Base-by-base conservation (phyloP, 192 early-diverging fungal species). In the Rhizophagus prolifer region DNA sequence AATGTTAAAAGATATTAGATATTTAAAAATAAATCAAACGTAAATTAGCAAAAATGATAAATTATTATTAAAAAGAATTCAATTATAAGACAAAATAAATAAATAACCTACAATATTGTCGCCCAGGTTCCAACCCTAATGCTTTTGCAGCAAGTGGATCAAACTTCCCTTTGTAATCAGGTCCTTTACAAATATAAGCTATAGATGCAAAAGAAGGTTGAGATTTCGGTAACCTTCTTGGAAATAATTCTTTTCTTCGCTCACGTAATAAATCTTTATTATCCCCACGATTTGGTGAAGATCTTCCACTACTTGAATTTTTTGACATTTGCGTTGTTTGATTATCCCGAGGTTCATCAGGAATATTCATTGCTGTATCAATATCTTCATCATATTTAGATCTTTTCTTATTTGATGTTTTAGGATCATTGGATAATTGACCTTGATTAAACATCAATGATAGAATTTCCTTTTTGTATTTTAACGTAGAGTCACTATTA, bases 161-260 rank as follows among this genome's bases (percentile, higher is more conserved):
- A 79, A 98, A 96, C 77, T 95, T 96, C 28, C 95, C 94, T 0
- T 87, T 89, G 30, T 92, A 86, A 5, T 84, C 85, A 1, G 93
- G 91, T 0, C 93, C 91, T 74, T 89, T 86, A 75, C 90, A 90
- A 14, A 96, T 92, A 70, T 94, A 97, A 71, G 87, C 87, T 44
- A 94, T 79, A 2, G 85, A 87, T 4, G 68, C 79, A 6, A 84
- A 77, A 9, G 83, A 82, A 3, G 90, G 90, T n/a, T 41, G 79
- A 0, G 91, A 87, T 75, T 70, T 77, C 2, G 85, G 87, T 25
- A 85, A 81, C 38, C 79, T 74, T 59, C 62, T 81, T 14, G 62
- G 61, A 26, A 47, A 44, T 4, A 30, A 54, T 26, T 66, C 70
- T 74, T 61, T 41, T 10, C 26, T 46, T 68, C 61, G 23, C 25